These are phyloP conservation scores for Bipolaris bicolor DNA, from an alignment of 2,329 filamentous ascomycete species.

Conservation along the genomic window DNA sequence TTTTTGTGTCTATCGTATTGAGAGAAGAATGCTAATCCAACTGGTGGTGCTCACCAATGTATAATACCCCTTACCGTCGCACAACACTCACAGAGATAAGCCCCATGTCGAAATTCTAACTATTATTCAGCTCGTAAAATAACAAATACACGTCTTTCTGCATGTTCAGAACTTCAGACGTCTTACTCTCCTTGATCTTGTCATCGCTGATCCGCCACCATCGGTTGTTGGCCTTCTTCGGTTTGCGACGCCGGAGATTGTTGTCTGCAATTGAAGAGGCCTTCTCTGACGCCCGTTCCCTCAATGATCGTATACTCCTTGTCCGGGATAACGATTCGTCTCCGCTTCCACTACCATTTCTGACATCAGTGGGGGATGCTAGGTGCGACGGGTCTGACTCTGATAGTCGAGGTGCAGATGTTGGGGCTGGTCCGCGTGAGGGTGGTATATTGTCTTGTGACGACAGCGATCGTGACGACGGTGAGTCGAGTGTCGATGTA, in stretches of 20 bases:
- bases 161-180: slow-evolving; percentile 87
- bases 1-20: no score
- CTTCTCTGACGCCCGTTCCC: slow-evolving; percentile 40
- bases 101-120: neutral
- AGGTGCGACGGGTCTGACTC: slow-evolving; percentile 32
- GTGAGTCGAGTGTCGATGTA: slow-evolving; percentile 33
- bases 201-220: slow-evolving; percentile 99
- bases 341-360: slow-evolving; percentile 19
- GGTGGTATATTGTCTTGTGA: slow-evolving; percentile 41
- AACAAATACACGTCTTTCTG: slow-evolving; percentile 94
- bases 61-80: neutral
- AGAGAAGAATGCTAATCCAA: neutral
- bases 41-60: neutral
- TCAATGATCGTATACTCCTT: slow-evolving; percentile 39
- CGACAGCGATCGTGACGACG: slow-evolving; percentile 42
- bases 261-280: slow-evolving; percentile 54
- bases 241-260: slow-evolving; percentile 58
- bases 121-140: slow-evolving; percentile 88
- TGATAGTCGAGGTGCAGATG: slow-evolving; percentile 38
- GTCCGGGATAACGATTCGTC: slow-evolving; percentile 30
- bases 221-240: slow-evolving; percentile 68
- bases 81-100: neutral
- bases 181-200: slow-evolving; percentile 93
- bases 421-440: slow-evolving; percentile 35
- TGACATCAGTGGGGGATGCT: slow-evolving; percentile 19